phyloP scores from a whole-genome alignment of 768 basidiomycete genomes.

The Tulasnella sp. region DNA sequence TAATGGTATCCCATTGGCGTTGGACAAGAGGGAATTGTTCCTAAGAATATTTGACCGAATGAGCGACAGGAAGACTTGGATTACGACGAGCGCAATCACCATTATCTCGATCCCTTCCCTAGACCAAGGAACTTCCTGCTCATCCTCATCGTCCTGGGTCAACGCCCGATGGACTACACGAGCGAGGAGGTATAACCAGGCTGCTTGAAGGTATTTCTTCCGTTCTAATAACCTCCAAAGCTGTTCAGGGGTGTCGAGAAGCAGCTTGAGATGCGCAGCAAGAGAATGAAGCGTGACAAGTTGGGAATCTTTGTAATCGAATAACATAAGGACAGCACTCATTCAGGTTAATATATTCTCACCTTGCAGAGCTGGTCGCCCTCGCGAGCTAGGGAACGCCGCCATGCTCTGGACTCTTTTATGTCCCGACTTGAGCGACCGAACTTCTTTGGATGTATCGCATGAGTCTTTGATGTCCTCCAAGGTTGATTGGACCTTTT shows the following conservation, averaged over 20 bases:
- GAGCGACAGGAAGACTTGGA: background rate
- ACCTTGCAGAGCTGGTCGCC: conserved; percentile 32
- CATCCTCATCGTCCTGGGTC: conserved; percentile 57
- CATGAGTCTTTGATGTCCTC: conserved; percentile 55
- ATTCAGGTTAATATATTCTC: background rate
- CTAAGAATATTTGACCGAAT: conserved; percentile 42
- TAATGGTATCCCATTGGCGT: conserved; percentile 88
- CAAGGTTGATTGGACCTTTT: conserved; percentile 58
- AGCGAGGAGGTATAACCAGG: conserved; percentile 82
- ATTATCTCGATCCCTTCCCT: conserved; percentile 56
- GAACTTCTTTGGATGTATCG: conserved; percentile 15
- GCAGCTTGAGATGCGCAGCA: conserved; percentile 85
- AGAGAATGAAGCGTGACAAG: conserved; percentile 66
- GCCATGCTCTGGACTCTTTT: conserved; percentile 19
- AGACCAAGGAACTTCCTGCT: conserved; percentile 49
- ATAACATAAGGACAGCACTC: background rate
- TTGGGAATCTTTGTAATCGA: conserved; percentile 54
- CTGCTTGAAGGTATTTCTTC: conserved; percentile 73
- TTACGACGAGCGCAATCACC: conserved; percentile 42
- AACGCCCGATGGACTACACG: conserved; percentile 80
- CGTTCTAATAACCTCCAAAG: conserved; percentile 83
- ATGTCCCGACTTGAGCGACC: conserved; percentile 10
- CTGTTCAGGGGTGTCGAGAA: conserved; percentile 88
- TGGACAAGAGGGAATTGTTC: conserved; percentile 84
- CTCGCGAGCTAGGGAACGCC: conserved; percentile 39